Conservation (phyloP, 108 stramenopile genomes). For the Skeletonema costatum region DNA sequence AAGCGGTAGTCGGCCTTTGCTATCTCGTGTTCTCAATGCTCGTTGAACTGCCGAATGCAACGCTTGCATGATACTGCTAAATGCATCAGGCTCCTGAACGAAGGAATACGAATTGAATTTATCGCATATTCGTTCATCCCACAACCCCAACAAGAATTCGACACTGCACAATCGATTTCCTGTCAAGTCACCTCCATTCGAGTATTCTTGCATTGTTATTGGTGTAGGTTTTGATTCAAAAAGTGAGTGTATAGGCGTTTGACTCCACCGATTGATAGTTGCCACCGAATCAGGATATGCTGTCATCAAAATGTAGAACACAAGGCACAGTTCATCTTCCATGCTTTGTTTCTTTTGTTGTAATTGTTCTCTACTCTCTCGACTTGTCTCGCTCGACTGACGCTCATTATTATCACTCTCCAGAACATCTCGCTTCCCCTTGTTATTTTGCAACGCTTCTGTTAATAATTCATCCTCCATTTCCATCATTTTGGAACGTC, state of each 20-base stretch:
- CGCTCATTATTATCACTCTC: not conserved
- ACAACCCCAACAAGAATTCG: constrained; percentile 12
- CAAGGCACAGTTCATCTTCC: constrained; percentile 3
- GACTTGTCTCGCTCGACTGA: not conserved
- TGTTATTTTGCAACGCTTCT: not conserved
- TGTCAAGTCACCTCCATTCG: not conserved
- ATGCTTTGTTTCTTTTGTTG: not conserved
- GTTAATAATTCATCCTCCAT: not conserved
- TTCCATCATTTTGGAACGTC: constrained; percentile 6
- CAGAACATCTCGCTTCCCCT: not conserved
- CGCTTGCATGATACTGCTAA: not conserved
- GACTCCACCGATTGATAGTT: constrained; percentile 30
- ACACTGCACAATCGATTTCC: constrained; percentile 6
- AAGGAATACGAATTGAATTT: not conserved
- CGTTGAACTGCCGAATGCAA: not conserved
- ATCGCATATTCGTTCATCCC: constrained; percentile 2
- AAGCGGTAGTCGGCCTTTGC: constrained; percentile 28
- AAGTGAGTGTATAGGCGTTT: constrained; percentile 45
- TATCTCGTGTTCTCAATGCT: constrained; percentile 31
- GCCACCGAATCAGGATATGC: constrained; percentile 24
- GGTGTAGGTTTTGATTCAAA: constrained; percentile 22
- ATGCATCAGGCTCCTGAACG: not conserved
- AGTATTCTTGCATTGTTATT: not conserved
- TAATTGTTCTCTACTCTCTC: not conserved
- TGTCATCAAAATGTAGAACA: constrained; percentile 5